A percentile compares a stretch with the other conserved stretches of the same genome.
Conservation (phyloP, 2,329 filamentous ascomycete genomes). For the Sporothrix variecibatus region DNA sequence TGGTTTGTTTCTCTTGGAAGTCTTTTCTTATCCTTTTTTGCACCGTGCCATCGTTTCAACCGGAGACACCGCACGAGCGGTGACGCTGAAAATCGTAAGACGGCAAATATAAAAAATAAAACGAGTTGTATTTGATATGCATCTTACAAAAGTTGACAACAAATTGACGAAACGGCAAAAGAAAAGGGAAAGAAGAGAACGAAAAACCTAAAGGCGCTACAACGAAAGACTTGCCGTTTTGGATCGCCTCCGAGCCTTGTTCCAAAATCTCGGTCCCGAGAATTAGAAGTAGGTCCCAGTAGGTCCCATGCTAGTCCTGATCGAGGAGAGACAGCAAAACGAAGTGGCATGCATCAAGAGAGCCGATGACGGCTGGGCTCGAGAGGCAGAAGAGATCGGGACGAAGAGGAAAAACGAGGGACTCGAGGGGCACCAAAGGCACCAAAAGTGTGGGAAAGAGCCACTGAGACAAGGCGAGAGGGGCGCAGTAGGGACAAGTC, state of each 20-base stretch:
- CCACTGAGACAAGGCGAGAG: background rate
- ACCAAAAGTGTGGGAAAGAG: background rate
- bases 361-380: background rate
- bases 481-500: background rate
- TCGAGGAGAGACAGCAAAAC: background rate
- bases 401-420: background rate
- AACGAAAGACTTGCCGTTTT: background rate
- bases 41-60: background rate
- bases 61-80: background rate
- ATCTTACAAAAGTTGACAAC: background rate
- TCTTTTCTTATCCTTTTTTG: background rate
- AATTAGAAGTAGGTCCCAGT: background rate
- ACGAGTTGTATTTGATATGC: background rate
- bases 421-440: background rate
- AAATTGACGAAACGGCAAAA: background rate
- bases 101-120: background rate
- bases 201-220: background rate
- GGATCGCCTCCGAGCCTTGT: background rate
- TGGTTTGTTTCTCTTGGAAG: background rate
- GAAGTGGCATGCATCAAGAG: background rate
- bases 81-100: background rate
- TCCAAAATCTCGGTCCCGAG: conserved; percentile 11
- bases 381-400: background rate
- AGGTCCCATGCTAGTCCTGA: background rate
- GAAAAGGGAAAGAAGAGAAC: background rate